Percentiles rank a stretch among this genome's conserved stretches.
Conservation (phyloP, 1,139 yeast genomes). For the Yamadazyma pseudoaaseri region DNA sequence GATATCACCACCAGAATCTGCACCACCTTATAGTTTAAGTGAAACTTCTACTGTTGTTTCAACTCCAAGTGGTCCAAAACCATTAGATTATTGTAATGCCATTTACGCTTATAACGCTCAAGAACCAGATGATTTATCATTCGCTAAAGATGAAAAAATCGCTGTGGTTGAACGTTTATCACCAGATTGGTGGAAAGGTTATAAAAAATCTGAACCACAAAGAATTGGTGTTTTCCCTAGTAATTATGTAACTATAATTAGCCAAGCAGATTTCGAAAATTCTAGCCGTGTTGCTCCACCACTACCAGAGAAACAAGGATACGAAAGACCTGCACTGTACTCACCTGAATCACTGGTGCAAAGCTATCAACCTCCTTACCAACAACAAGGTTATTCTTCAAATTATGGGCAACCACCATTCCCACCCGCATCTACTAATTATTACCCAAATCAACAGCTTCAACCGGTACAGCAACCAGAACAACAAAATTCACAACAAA, state of each 20-base stretch:
- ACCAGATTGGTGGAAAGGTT: slow-evolving; percentile 91
- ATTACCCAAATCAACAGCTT: slow-evolving; percentile 34
- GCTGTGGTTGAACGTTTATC: slow-evolving; percentile 73
- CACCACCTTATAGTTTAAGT: slow-evolving; percentile 9
- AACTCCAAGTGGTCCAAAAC: slow-evolving; percentile 17
- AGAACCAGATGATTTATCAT: slow-evolving; percentile 69
- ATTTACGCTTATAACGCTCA: slow-evolving; percentile 65
- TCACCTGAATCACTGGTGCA: slow-evolving; percentile 10
- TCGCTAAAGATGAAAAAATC: slow-evolving; percentile 66
- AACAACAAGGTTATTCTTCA: slow-evolving; percentile 7
- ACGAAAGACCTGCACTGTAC: slow-evolving; percentile 11
- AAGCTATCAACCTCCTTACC: slow-evolving; percentile 8
- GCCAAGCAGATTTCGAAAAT: slow-evolving; percentile 32
- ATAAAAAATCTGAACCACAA: slow-evolving; percentile 42
- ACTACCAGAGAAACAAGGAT: slow-evolving; percentile 20
- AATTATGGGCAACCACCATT: slow-evolving; percentile 18
- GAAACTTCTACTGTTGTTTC: slow-evolving; percentile 11
- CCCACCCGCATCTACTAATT: slow-evolving; percentile 48
- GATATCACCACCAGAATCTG: slow-evolving; percentile 17
- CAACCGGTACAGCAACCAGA: slow-evolving; percentile 22
- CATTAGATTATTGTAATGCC: slow-evolving; percentile 55
- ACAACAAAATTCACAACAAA: slow-evolving; percentile 9
- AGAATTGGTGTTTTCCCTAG: slow-evolving; percentile 84
- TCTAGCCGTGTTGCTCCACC: slow-evolving; percentile 5
- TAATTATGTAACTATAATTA: slow-evolving; percentile 65